phyloP scores from a whole-genome alignment of 306 rosid species.

The Quercus berberidifolia region DNA sequence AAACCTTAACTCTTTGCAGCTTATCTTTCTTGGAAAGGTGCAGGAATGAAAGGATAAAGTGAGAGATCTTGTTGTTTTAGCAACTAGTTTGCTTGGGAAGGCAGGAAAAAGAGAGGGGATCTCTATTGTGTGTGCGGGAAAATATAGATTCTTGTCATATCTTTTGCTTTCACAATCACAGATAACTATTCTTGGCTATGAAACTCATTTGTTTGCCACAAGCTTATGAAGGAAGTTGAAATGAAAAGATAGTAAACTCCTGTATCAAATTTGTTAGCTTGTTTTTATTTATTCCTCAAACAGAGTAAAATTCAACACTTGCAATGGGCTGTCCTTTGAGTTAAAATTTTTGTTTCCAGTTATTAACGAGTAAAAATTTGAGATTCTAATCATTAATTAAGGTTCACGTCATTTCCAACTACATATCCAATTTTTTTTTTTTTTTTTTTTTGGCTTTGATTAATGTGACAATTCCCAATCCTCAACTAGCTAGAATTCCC shows the following conservation, averaged over 20 bases:
- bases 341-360: too few relatives aligned
- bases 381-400: too few relatives aligned
- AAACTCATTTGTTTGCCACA: not conserved
- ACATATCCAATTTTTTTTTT: too few relatives aligned
- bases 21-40: slow-evolving; percentile 22
- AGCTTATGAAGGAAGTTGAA: not conserved
- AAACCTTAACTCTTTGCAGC: slow-evolving; percentile 16
- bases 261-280: not conserved
- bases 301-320: too few relatives aligned
- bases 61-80: slow-evolving; percentile 16
- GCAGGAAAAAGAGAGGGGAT: slow-evolving; percentile 22
- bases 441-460: too few relatives aligned
- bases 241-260: too few relatives aligned
- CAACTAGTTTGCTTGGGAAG: slow-evolving; percentile 17
- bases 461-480: too few relatives aligned
- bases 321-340: too few relatives aligned
- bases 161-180: slow-evolving; percentile 6
- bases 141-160: not conserved
- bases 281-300: not conserved
- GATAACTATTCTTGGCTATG: too few relatives aligned
- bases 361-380: too few relatives aligned
- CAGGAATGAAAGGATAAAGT: slow-evolving; percentile 25
- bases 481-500: too few relatives aligned
- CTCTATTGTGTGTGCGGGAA: not conserved
- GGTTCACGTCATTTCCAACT: too few relatives aligned